Evolutionary conservation across 495 filamentous ascomycete genomes (phyloP), one percentile per base, ranked within the genome.

Genomic region (Daldinia concentrica): DNA sequence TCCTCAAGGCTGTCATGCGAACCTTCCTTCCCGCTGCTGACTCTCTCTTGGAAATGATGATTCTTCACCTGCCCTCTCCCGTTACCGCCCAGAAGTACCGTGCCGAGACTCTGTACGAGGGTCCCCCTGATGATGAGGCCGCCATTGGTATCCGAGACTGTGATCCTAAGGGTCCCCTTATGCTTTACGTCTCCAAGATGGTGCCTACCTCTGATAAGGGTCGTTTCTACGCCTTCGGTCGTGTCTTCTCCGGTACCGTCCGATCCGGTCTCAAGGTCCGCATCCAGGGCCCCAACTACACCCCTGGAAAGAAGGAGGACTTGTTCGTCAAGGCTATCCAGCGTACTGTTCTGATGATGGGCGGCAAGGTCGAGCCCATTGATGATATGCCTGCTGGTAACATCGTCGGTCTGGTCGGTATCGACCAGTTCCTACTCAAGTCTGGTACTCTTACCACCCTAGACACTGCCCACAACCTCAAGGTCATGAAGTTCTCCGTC

Each of bases 171-270:
- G 95, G 89, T 78, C 93, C 94, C 77, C 95, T 99, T 82, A 99
- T 99, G 95, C 88, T 98, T 71, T 99, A 99, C 90, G 94, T 99
- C 83, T 99, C 95, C 79, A 99, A 99, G 91, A 99, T 99, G 95
- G 96, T 99, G 74, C 95, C 95, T 77, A 98, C 95, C 70, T 95
- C 94, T 79, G 95, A 99, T 81, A 98, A 98, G 90, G 96, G 95
- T 84, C 95, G 95, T 86, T 99, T 99, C 93, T 99, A 97, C 86
- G 95, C 95, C 82, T 99, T 99, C 87, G 95, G 95, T 84, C 96
- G 95, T 94, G 95, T 99, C 83, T 99, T 98, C 89, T 84, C 96
- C 71, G 95, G 95, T 90, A 97, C 93, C 79, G 95, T 98, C 86
- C 86, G 86, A 75, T 99, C 95, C 68, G 96, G 96, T 84, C 85